Conservation (phyloP, 768 basidiomycete genomes). For the Cystobasidium onofrii region DNA sequence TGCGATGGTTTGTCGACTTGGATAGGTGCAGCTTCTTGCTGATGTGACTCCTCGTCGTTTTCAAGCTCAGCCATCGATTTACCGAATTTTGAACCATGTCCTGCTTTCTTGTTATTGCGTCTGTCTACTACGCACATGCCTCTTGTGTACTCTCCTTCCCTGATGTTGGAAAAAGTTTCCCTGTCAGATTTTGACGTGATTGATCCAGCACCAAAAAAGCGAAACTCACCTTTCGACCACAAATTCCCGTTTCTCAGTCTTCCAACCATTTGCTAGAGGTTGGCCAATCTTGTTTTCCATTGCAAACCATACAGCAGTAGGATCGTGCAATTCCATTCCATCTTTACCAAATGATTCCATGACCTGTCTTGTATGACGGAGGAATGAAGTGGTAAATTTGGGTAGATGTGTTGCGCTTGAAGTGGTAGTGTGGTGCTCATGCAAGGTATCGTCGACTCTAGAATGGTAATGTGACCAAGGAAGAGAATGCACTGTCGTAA, state of each 20-base stretch:
- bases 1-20: constrained; percentile 22
- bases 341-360: constrained; percentile 76
- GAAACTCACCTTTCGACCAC: constrained; percentile 17
- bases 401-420: constrained; percentile 51
- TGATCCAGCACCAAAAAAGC: not conserved
- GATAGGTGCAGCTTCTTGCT: not conserved
- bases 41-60: not conserved
- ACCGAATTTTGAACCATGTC: not conserved
- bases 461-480: constrained; percentile 43
- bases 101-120: not conserved
- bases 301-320: constrained; percentile 65
- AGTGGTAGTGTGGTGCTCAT: not conserved
- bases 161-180: not conserved
- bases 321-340: constrained; percentile 82
- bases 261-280: not conserved
- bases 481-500: constrained; percentile 49
- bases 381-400: constrained; percentile 60
- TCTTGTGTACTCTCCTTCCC: constrained; percentile 22
- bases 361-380: constrained; percentile 64
- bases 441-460: constrained; percentile 46
- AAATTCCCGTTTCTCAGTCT: constrained; percentile 8
- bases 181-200: not conserved
- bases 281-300: constrained; percentile 46
- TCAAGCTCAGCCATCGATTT: not conserved
- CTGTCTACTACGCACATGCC: constrained; percentile 33